phyloP scores from a whole-genome alignment of 371 early-diverging fungal species.

The Chytridiales sp. region DNA sequence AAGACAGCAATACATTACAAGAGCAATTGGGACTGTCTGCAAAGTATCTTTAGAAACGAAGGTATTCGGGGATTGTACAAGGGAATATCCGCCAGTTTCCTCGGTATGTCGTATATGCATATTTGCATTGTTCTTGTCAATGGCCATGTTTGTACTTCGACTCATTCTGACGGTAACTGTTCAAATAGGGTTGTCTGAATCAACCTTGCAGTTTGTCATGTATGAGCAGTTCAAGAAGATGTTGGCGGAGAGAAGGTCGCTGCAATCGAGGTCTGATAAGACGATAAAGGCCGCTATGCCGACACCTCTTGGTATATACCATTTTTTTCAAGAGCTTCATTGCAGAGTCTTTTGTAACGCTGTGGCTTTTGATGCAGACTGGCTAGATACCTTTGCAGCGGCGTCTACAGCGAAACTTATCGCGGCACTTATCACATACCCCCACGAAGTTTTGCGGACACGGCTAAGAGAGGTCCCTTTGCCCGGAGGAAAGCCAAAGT shows the following conservation, averaged over 20 bases:
- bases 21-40: conserved; percentile 74
- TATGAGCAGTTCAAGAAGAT: conserved; percentile 85
- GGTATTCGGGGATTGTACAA: conserved; percentile 82
- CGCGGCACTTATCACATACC: conserved; percentile 83
- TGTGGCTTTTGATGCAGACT: conserved; percentile 17
- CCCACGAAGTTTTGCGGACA: conserved; percentile 70
- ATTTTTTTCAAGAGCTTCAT: too few relatives aligned
- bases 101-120: conserved; percentile 30
- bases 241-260: conserved; percentile 6
- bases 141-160: conserved; percentile 1
- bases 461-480: conserved; percentile 78
- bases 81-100: conserved; percentile 78
- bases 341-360: too few relatives aligned
- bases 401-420: conserved; percentile 86
- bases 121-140: neutral
- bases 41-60: conserved; percentile 70
- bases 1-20: conserved; percentile 49
- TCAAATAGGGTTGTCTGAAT: conserved; percentile 73
- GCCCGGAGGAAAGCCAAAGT: conserved; percentile 52
- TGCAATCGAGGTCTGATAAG: too few relatives aligned
- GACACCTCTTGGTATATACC: too few relatives aligned
- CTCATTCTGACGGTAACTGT: conserved; percentile 3
- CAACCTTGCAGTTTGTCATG: conserved; percentile 90
- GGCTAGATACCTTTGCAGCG: conserved; percentile 72
- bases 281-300: too few relatives aligned